These are phyloP conservation scores for Pyrenochaeta sp. DNA, from an alignment of 2,329 filamentous ascomycete genomes.

Conservation along the genomic window DNA sequence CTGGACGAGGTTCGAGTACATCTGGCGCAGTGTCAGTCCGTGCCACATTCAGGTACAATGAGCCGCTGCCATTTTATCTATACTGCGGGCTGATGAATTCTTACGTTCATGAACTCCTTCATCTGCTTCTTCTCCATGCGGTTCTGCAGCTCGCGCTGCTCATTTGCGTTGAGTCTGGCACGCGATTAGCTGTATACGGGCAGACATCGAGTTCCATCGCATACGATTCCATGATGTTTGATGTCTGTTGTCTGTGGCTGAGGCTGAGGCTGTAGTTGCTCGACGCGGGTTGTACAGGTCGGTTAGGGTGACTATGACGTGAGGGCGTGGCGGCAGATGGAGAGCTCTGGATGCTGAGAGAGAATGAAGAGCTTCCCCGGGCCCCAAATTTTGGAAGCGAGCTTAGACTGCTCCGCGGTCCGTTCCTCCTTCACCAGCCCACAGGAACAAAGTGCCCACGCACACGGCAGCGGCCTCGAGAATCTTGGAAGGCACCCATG, in stretches of 20 bases:
- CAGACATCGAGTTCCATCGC: slow-evolving; percentile 11
- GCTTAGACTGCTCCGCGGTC: slow-evolving; percentile 24
- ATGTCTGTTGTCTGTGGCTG: neutral
- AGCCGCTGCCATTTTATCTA: neutral
- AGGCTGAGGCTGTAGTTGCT: neutral
- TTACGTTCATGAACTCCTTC: slow-evolving; percentile 97
- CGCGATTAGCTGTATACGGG: slow-evolving; percentile 13
- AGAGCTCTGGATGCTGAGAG: slow-evolving; percentile 12
- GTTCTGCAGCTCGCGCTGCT: slow-evolving; percentile 91
- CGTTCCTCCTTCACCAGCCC: slow-evolving; percentile 10
- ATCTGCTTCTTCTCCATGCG: slow-evolving; percentile 98
- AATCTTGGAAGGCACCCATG: slow-evolving; percentile 9
- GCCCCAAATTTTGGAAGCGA: slow-evolving; percentile 31
- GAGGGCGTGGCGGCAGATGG: slow-evolving; percentile 3
- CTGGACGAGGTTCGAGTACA: slow-evolving; percentile 78
- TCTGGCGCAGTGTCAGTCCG: slow-evolving; percentile 53
- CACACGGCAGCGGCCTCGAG: neutral
- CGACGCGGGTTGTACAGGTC: slow-evolving; percentile 5
- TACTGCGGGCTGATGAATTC: slow-evolving; percentile 47
- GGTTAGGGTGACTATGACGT: slow-evolving; percentile 18
- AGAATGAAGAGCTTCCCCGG: slow-evolving; percentile 25
- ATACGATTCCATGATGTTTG: slow-evolving; percentile 49
- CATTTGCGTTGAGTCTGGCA: slow-evolving; percentile 72
- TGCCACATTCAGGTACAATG: neutral
- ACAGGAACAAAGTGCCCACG: slow-evolving; percentile 3